Base-by-base conservation (phyloP, 257 asterid species). In the Marsdenia floribunda region DNA sequence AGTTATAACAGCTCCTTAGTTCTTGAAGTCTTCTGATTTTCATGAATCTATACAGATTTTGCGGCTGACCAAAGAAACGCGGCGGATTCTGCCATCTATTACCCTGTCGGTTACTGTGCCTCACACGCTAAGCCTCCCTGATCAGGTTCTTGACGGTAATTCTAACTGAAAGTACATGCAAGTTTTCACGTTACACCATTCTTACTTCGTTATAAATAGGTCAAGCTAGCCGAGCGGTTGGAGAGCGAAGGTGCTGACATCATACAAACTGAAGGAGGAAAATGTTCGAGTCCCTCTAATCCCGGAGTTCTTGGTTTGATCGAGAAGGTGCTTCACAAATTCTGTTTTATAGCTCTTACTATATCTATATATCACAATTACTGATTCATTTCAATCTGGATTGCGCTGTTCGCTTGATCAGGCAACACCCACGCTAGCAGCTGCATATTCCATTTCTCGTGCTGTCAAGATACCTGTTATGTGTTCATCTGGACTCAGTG, bases 181-280 rank as follows among this genome's bases (percentile, higher is more conserved):
- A 68, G 0, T 49, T 18, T 54, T 46, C 40, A 0, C 18, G 18
- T 59, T 18, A 53, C 60, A 19, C 24, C 24, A 44, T 19, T 24
- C 5, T 69, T 52, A 60, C 50, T 58, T 70, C 11, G 38, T 76
- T 5, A 47, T 57, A 29, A 57, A 75, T 82, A 93, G 98, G 82
- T 93, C 52, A 93, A 81, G 85, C 86, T 93, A 70, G 98, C 98
- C 2, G 96, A 93, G 73, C 86, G 79, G 71, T 79, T 93, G 83
- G 97, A 91, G 82, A 86, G 66, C 70, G 93, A 87, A 83, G 98
- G 98, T 53, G 98, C 66, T 33, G 98, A 93, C 80, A 77, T 93
- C 68, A 91, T 93, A 83, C 98, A 93, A 80, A 93, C 96, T 24
- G 97, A 93, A 84, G 97, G 98, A 75, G 97, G 97, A 75, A 93